These are phyloP conservation scores for Trichoderma afroharzianum DNA, from an alignment of 2,329 filamentous ascomycete genomes.

Conservation along the genomic window DNA sequence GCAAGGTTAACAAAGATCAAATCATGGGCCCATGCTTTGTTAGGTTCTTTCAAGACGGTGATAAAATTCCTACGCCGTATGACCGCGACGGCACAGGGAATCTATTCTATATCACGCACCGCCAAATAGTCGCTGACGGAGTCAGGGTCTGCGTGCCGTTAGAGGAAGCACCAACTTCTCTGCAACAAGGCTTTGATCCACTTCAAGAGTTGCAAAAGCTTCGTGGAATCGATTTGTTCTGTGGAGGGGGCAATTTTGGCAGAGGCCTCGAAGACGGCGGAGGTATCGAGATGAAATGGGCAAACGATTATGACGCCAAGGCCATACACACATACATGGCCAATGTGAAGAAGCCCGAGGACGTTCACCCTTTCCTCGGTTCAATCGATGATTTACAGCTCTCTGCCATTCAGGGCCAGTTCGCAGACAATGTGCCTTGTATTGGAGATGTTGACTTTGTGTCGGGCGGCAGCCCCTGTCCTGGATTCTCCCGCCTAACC, in stretches of 20 bases:
- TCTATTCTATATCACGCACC: constrained; percentile 59
- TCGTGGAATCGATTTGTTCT: constrained; percentile 68
- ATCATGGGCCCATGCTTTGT: constrained; percentile 59
- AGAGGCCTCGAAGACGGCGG: constrained; percentile 71
- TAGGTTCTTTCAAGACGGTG: constrained; percentile 45
- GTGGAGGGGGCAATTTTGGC: constrained; percentile 74
- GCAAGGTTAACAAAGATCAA: constrained; percentile 33
- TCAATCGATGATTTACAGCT: constrained; percentile 68
- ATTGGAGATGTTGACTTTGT: constrained; percentile 67
- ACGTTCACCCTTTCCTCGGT: constrained; percentile 58
- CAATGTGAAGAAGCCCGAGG: constrained; percentile 46
- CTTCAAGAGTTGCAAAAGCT: constrained; percentile 37
- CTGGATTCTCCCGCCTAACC: constrained; percentile 68
- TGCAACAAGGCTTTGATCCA: constrained; percentile 57
- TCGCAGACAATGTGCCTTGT: constrained; percentile 46
- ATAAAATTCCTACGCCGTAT: constrained; percentile 60
- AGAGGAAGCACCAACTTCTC: constrained; percentile 27
- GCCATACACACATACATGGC: constrained; percentile 73
- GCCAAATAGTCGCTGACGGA: constrained; percentile 17
- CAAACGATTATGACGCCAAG: constrained; percentile 60
- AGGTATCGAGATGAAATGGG: constrained; percentile 60
- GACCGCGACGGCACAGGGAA: constrained; percentile 61
- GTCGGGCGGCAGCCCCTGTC: constrained; percentile 72
- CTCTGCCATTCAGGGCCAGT: constrained; percentile 50
- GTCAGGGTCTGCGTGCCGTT: constrained; percentile 35